Evolutionary conservation across 352 stramenopile species (phyloP).

Genomic region (Thraustotheca clavata): DNA sequence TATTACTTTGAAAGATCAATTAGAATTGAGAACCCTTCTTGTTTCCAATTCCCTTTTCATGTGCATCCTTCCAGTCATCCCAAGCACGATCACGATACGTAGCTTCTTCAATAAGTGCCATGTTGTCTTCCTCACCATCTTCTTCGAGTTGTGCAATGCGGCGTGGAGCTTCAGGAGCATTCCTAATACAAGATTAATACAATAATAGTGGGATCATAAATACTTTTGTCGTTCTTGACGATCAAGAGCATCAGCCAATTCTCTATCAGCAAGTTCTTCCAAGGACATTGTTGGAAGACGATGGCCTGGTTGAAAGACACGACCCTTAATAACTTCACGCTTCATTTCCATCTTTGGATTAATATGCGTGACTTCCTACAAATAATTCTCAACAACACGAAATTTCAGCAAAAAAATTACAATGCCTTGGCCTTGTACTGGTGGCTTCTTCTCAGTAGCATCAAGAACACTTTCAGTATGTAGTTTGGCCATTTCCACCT

Average conservation of each 20-base stretch:
- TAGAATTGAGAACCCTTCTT: conserved; percentile 94
- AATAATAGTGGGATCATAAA: conserved; percentile 14
- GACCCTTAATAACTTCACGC: conserved; percentile 74
- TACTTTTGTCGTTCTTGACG: conserved; percentile 72
- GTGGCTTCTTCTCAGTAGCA: conserved; percentile 44
- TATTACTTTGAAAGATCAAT: too few species aligned
- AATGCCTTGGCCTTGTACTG: conserved; percentile 61
- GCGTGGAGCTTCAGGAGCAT: conserved; percentile 45
- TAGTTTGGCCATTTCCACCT: conserved; percentile 54
- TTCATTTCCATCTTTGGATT: conserved; percentile 80
- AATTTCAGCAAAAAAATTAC: conserved; percentile 28
- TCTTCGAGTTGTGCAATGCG: conserved; percentile 91
- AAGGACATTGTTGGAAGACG: conserved; percentile 94
- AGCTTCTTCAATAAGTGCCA: conserved; percentile 86
- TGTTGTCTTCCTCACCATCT: conserved; percentile 94
- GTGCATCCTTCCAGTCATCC: conserved; percentile 97
- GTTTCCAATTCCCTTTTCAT: conserved; percentile 94
- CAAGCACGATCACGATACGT: conserved; percentile 91
- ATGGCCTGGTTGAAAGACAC: conserved; percentile 94
- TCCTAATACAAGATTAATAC: conserved; percentile 27
- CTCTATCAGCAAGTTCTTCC: conserved; percentile 86
- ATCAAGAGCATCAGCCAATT: conserved; percentile 83
- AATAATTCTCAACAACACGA: background rate
- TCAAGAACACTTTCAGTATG: conserved; percentile 67
- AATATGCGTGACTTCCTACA: conserved; percentile 73